phyloP scores from a whole-genome alignment of 192 early-diverging fungal species.

The Backusella psychrophila region DNA sequence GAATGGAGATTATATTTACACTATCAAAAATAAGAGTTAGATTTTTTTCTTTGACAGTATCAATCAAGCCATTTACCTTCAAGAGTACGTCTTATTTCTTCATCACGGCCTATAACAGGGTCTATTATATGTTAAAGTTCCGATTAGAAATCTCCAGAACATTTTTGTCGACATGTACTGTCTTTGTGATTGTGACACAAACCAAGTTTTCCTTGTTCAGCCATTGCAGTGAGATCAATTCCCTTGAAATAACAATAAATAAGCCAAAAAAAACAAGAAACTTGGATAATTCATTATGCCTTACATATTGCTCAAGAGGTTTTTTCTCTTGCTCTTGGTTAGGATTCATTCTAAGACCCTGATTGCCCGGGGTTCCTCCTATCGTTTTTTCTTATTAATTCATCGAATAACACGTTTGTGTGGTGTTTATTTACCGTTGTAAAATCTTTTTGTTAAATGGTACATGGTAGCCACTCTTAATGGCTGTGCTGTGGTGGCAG shows the following conservation, averaged over 20 bases:
- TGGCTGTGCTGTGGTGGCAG: not conserved
- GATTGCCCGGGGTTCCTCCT: slow-evolving; percentile 19
- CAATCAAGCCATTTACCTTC: slow-evolving; percentile 50
- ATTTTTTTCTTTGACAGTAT: not conserved
- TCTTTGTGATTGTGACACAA: not conserved
- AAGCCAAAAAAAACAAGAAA: not conserved
- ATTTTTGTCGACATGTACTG: not conserved
- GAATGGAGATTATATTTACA: not conserved
- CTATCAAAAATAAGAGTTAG: not conserved
- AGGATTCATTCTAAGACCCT: slow-evolving; percentile 18
- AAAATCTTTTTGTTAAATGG: not conserved
- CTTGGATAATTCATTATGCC: not conserved
- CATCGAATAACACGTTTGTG: not conserved
- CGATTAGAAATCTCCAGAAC: slow-evolving; percentile 4
- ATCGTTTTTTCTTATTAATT: not conserved
- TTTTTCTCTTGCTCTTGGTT: slow-evolving; percentile 30
- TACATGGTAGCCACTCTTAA: not conserved
- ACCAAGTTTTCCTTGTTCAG: slow-evolving; percentile 69
- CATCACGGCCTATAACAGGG: slow-evolving; percentile 79
- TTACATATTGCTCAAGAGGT: slow-evolving; percentile 39
- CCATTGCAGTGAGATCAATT: slow-evolving; percentile 72
- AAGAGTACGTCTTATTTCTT: slow-evolving; percentile 73
- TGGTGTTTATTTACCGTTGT: not conserved
- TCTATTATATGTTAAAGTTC: slow-evolving; percentile 36
- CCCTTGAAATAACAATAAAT: slow-evolving; percentile 37